Percentiles rank a stretch among this genome's conserved stretches.
Evolutionary conservation across 106 monocot species (phyloP).

Genomic region (Chionographis japonica): DNA sequence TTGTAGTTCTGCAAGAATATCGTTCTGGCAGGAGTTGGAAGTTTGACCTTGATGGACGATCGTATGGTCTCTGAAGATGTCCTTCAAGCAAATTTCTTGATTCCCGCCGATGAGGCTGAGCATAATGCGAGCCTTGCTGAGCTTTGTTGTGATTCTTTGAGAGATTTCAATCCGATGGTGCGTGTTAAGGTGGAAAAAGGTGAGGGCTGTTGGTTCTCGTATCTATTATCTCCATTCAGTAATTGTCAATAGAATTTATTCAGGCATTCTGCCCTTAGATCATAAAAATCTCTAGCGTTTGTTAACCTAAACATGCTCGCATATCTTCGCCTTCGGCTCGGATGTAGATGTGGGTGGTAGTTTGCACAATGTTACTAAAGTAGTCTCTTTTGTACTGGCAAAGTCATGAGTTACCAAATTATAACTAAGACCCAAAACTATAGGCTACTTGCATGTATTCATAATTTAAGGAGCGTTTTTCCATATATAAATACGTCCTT

Average conservation of each 20-base stretch:
- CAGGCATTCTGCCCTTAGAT: no score
- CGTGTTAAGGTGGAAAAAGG: constrained; percentile 70
- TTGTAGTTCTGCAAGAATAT: constrained; percentile 89
- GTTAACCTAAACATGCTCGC: no score
- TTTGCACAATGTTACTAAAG: no score
- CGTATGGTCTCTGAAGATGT: constrained; percentile 52
- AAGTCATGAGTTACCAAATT: background rate
- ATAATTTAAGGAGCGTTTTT: no score
- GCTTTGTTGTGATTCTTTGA: constrained; percentile 69
- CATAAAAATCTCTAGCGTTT: no score
- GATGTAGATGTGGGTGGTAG: no score
- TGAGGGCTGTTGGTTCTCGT: background rate
- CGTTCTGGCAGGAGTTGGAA: constrained; percentile 79
- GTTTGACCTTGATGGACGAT: constrained; percentile 74
- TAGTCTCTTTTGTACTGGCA: background rate
- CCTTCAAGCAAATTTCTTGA: constrained; percentile 62
- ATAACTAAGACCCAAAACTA: background rate
- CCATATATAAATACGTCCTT: no score
- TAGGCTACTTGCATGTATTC: no score
- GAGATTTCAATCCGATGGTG: constrained; percentile 93
- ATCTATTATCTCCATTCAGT: background rate
- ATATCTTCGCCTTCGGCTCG: no score
- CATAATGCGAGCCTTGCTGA: constrained; percentile 47
- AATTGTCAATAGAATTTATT: no score
- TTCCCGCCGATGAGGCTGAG: constrained; percentile 39